phyloP scores from a whole-genome alignment of 73 alveolate species.

The Paramecium pentaurelia region DNA sequence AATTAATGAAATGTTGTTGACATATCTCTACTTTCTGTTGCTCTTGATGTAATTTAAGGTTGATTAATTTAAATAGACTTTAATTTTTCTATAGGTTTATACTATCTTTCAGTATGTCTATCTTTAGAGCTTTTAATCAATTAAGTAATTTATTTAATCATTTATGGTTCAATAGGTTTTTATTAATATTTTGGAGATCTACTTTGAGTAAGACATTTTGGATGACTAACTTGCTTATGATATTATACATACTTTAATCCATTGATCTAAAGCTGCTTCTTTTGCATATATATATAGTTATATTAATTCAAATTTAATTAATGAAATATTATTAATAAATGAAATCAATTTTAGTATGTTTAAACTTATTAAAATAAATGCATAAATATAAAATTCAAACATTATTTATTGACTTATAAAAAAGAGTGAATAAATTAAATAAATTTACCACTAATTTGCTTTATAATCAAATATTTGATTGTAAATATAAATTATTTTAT shows the following conservation, averaged over 20 bases:
- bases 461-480: too few relatives aligned
- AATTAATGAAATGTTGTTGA: constrained; percentile 9
- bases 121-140: constrained; percentile 19
- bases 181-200: constrained; percentile 17
- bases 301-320: constrained; percentile 3
- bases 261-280: neutral
- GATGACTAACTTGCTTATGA: constrained; percentile 16
- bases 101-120: neutral
- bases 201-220: constrained; percentile 45
- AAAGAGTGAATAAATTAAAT: neutral
- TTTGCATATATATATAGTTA: neutral
- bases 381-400: neutral
- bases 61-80: neutral
- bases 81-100: neutral
- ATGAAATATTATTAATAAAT: neutral
- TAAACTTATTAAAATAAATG: neutral
- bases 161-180: neutral
- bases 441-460: too few relatives aligned
- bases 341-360: neutral
- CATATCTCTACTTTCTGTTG: neutral
- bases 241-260: neutral
- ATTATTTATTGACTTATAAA: neutral
- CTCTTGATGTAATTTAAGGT: constrained; percentile 14
- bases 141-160: neutral
- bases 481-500: too few relatives aligned